Conservation (phyloP, 2,329 filamentous ascomycete species). For the Exserohilum rostratum region DNA sequence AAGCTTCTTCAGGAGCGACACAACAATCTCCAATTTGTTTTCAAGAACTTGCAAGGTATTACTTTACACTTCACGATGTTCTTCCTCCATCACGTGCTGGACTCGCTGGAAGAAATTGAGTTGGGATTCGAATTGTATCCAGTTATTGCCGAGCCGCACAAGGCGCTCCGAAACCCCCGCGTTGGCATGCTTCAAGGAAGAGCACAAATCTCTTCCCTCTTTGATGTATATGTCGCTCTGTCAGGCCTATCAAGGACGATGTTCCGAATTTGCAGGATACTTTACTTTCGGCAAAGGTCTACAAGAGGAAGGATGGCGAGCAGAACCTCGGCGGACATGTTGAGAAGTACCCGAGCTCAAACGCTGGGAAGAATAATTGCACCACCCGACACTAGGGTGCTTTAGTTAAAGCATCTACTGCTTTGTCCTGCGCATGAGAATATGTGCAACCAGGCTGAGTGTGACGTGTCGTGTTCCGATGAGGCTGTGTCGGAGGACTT, state of each 20-base stretch:
- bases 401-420: too few relatives aligned
- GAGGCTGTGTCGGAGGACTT: background rate
- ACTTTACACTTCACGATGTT: background rate
- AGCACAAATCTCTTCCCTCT: background rate
- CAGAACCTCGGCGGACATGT: background rate
- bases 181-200: background rate
- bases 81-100: background rate
- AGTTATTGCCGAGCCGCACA: background rate
- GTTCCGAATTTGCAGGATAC: background rate
- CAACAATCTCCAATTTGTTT: background rate
- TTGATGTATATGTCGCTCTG: background rate
- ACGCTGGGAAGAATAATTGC: background rate
- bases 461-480: too few relatives aligned
- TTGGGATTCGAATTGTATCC: background rate
- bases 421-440: background rate
- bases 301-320: background rate
- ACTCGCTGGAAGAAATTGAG: background rate
- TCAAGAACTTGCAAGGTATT: background rate
- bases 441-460: too few relatives aligned
- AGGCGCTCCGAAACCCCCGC: background rate
- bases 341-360: background rate
- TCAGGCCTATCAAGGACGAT: background rate
- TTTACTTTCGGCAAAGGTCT: background rate
- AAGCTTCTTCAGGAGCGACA: background rate
- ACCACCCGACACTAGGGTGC: background rate